Conservation (phyloP, 2,329 filamentous ascomycete genomes). For the Colletotrichum chrysophilum region DNA sequence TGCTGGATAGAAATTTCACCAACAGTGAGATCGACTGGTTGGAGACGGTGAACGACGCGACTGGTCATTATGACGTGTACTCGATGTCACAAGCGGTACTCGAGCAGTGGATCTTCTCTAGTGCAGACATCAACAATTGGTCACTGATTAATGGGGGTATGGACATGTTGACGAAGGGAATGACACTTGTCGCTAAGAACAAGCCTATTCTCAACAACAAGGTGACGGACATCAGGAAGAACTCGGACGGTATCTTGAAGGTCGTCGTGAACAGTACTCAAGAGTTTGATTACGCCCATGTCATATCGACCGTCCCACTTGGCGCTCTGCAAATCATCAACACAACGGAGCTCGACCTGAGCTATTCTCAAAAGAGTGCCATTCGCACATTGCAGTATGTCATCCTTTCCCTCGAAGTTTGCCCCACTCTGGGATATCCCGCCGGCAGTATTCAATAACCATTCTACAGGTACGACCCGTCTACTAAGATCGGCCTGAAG, state of each 20-base stretch:
- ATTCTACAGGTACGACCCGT: constrained; percentile 27
- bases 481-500: constrained; percentile 33
- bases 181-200: constrained; percentile 27
- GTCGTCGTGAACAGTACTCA: constrained; percentile 25
- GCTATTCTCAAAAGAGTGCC: constrained; percentile 31
- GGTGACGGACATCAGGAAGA: constrained; percentile 26
- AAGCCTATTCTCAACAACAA: constrained; percentile 24
- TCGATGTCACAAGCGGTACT: constrained; percentile 26
- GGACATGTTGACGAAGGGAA: constrained; percentile 30
- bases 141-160: constrained; percentile 36
- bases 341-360: constrained; percentile 28
- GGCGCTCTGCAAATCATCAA: constrained; percentile 30
- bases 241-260: constrained; percentile 19
- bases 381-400: constrained; percentile 31
- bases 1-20: constrained; percentile 29
- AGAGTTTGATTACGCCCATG: constrained; percentile 24
- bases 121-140: constrained; percentile 27
- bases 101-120: constrained; percentile 30
- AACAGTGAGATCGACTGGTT: constrained; percentile 35
- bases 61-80: constrained; percentile 27
- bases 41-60: constrained; percentile 28
- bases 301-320: constrained; percentile 29
- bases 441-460: neutral
- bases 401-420: neutral
- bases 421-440: neutral